phyloP scores from a whole-genome alignment of 2,329 filamentous ascomycete species.

The Colletotrichum sp. region DNA sequence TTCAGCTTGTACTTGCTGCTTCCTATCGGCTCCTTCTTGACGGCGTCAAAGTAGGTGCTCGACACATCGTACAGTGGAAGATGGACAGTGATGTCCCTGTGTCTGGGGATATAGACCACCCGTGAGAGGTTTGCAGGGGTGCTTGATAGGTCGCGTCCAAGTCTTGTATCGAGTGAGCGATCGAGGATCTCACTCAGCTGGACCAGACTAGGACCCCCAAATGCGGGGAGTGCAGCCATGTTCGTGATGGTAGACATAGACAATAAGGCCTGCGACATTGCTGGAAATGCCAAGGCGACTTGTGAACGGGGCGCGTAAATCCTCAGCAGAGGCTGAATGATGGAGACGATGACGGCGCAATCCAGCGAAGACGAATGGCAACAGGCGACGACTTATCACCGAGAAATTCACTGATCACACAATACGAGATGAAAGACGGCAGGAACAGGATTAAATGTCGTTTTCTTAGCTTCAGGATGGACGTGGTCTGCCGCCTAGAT shows the following conservation, averaged over 20 bases:
- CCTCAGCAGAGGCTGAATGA: neutral
- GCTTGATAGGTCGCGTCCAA: neutral
- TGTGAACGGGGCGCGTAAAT: neutral
- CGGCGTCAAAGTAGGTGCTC: neutral
- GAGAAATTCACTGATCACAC: neutral
- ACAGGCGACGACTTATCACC: neutral
- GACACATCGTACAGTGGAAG: conserved; percentile 22
- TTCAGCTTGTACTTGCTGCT: conserved; percentile 18
- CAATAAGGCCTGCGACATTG: neutral
- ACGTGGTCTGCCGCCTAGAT: neutral
- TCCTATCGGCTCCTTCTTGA: conserved; percentile 3
- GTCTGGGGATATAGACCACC: conserved; percentile 14
- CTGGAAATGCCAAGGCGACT: neutral
- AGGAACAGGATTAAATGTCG: neutral
- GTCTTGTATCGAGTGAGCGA: neutral
- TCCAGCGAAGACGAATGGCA: neutral
- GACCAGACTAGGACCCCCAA: neutral
- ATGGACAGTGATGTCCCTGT: conserved; percentile 2
- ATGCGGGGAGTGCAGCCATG: neutral
- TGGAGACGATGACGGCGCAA: neutral
- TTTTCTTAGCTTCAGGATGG: neutral
- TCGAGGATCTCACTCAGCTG: neutral
- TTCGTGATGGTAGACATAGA: neutral
- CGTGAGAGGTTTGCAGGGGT: conserved; percentile 18
- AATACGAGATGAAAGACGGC: neutral